Base-by-base conservation (phyloP, 2,329 filamentous ascomycete species). In the Apiospora sp. region DNA sequence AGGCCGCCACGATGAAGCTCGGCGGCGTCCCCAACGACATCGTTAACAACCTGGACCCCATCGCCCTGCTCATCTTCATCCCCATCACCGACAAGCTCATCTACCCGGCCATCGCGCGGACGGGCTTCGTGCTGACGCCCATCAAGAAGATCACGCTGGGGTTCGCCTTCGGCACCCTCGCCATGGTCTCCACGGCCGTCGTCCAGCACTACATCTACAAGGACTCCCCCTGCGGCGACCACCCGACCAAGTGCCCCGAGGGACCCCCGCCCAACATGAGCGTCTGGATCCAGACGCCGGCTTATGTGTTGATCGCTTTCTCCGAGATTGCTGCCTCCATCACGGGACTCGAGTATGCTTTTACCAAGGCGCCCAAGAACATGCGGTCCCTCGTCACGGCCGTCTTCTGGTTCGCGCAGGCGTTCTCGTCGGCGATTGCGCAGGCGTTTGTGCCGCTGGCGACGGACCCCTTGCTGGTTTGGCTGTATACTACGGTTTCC, bases 1-100 rank as follows among this genome's bases (percentile, higher is more conserved):
- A 94, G 83, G 92, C 90, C 41, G 86, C 87, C 6, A 90, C 89
- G 70, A 90, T 94, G 92, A 77, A 87, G 71, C 88, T 92, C 3
- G 86, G 92, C 78, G 92, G 92, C 44, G 87, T 94, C 3, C 93
- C 93, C 78, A 95, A 95, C 84, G 93, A 95, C 79, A 84, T 95
- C 72, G 89, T 95, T 77, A 88, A 91, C 80, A 94, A 94, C 83
- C 85, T 95, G 54, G 92, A 95, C 81, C 92, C 93, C 7, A 89
- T 95, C 75, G 89, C 92, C 37, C 89, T 95, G 74, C 89, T 95
- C 77, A 90, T 95, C 78, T 89, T 95, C 82, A 92, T 94, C 68
- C 92, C 92, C 3, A 83, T 95, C 74, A 88, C 91, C 75, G 93
- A 95, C 79, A 86, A 85, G 41, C n/a, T 91, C 49, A 77, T 95